Evolutionary conservation across 352 stramenopile species (phyloP).

Genomic region (Phytophthora litchii): DNA sequence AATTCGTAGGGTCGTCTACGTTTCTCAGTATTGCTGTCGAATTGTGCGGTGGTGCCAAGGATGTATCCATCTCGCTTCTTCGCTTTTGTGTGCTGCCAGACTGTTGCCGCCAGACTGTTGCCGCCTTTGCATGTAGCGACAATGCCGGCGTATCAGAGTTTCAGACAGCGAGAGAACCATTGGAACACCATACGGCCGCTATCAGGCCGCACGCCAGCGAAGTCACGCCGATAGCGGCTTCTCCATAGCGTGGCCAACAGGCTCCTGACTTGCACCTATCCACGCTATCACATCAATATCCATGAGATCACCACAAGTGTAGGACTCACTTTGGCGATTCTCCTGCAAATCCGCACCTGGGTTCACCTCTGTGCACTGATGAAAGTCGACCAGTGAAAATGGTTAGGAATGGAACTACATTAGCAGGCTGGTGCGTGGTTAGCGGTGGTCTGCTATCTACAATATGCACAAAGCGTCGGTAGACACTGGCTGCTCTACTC

Average conservation of each 20-base stretch:
- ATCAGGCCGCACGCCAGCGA: conserved; percentile 16
- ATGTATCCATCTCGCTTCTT: neutral
- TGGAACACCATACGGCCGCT: neutral
- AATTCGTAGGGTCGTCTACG: conserved; percentile 27
- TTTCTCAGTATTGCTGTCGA: conserved; percentile 10
- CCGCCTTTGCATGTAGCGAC: conserved; percentile 4
- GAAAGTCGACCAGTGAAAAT: conserved; percentile 27
- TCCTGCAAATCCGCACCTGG: neutral
- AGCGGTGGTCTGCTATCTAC: conserved; percentile 15
- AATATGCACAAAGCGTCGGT: conserved; percentile 17
- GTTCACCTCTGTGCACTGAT: neutral
- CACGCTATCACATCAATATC: neutral
- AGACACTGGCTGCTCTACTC: neutral
- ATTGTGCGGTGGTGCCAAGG: conserved; percentile 1
- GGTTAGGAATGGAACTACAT: conserved; percentile 6
- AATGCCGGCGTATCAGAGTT: neutral
- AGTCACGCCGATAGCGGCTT: conserved; percentile 9
- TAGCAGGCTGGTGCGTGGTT: neutral
- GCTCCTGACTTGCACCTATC: conserved; percentile 4
- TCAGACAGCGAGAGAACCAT: neutral
- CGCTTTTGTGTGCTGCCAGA: neutral
- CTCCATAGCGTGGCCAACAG: neutral
- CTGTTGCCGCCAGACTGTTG: neutral
- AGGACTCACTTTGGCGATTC: neutral
- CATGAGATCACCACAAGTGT: neutral